Conservation (phyloP, 345 rosid genomes). For the Theobroma cacao region DNA sequence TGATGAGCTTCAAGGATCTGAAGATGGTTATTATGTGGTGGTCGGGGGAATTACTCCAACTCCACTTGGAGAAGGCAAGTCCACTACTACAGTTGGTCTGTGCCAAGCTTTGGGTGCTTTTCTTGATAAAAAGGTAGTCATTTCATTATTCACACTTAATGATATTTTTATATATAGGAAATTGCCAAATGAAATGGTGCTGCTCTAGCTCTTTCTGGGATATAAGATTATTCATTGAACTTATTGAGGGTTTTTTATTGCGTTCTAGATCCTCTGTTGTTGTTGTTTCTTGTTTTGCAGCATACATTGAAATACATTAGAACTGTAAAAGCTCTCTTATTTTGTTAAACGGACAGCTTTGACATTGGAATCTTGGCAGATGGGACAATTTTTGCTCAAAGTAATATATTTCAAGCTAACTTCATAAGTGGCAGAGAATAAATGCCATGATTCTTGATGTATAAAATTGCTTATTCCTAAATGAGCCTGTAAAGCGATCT, state of each 20-base stretch:
- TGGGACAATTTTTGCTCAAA: not conserved
- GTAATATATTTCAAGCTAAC: not conserved
- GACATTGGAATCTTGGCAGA: not conserved
- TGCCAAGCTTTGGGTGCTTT: conserved; percentile 96
- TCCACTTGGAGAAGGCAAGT: conserved; percentile 98
- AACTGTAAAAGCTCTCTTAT: not conserved
- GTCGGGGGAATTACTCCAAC: conserved; percentile 99
- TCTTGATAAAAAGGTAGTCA: conserved; percentile 79
- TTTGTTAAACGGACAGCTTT: not conserved
- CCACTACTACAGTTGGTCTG: conserved; percentile 92
- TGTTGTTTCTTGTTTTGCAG: not conserved
- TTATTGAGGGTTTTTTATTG: not conserved
- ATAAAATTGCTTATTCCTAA: not conserved
- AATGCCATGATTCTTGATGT: not conserved
- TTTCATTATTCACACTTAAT: conserved; percentile 5
- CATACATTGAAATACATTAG: too few relatives aligned
- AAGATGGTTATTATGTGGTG: conserved; percentile 88
- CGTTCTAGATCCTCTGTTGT: not conserved
- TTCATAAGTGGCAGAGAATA: not conserved
- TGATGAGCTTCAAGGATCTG: conserved; percentile 68
- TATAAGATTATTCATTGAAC: not conserved
- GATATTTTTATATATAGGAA: not conserved
- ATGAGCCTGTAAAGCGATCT: not conserved
- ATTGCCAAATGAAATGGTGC: not conserved
- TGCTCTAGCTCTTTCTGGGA: not conserved